Evolutionary conservation across 2,329 filamentous ascomycete species (phyloP), one percentile per base, ranked within the genome.

Genomic region (Hypoxylon sp.): DNA sequence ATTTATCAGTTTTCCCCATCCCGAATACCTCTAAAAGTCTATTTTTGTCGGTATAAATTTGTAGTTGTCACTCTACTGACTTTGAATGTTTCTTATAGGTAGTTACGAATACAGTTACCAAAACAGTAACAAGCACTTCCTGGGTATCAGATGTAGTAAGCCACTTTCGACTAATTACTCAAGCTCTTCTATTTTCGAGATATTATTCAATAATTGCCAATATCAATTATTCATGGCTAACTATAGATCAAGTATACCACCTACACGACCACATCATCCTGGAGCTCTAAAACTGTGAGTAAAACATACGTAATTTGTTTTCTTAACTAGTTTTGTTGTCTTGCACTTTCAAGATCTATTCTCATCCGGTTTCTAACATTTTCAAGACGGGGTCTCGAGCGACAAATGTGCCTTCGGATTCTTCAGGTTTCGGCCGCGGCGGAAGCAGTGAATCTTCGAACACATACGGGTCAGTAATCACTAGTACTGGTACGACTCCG

Each of bases 401-500:
- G n/a, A 63, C 67, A 35, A 33, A 33, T n/a, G 42, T 13, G 29
- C 52, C 64, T 42, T 57, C 47, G 46, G 29, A 53, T 35, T 61
- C 47, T 51, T 57, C 50, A 19, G 54, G 53, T 57, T 61, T 54
- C 51, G 46, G 53, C 26, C 13, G 29, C 47, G 52, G 35, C 55
- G 55, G 39, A 31, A 39, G 24, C 39, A 26, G 51, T 33, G 59
- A 50, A 46, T 50, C 59, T 46, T 64, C 55, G 57, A 64, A 70
- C 26, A 62, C 50, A 66, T 60, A 66, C 48, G 68, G 68, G 68
- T 71, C 68, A 71, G 68, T 71, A 66, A 63, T 29, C 68, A 68
- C 68, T 68, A 60, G 26, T 63, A 65, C 37, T 68, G 68, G 68
- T 71, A 71, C 68, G 68, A 66, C 68, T 68, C 68, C 62, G 68